These are phyloP conservation scores for Chaetomiaceae sp. DNA, from an alignment of 2,329 filamentous ascomycete species.

Conservation along the genomic window DNA sequence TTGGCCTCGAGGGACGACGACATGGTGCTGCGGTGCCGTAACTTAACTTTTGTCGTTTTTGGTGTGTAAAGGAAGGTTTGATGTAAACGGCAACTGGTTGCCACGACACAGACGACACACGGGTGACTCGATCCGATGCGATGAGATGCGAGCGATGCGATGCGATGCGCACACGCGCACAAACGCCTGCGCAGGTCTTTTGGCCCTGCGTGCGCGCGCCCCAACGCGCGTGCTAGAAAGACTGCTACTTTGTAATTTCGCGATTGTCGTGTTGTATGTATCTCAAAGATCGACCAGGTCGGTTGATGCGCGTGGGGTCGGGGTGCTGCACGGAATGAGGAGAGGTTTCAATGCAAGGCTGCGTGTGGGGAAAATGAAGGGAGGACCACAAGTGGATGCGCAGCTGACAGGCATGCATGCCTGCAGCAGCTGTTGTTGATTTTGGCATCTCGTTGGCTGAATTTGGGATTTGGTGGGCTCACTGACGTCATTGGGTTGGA, in stretches of 20 bases:
- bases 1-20: slow-evolving; percentile 70
- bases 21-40: slow-evolving; percentile 13
- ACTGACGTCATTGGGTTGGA: too few species aligned
- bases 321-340: background rate
- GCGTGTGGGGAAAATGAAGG: background rate
- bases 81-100: too few species aligned
- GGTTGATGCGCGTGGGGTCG: background rate
- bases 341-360: slow-evolving; percentile 1
- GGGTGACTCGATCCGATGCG: too few species aligned
- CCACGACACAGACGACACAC: too few species aligned
- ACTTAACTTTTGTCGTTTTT: too few species aligned
- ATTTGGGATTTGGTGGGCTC: background rate
- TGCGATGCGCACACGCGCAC: background rate
- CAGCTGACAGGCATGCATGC: slow-evolving; percentile 3
- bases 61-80: too few species aligned
- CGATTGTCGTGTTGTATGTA: too few species aligned
- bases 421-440: background rate
- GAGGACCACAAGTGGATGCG: background rate
- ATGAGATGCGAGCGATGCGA: too few species aligned
- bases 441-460: background rate
- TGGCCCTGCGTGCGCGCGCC: background rate
- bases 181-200: background rate
- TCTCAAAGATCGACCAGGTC: too few species aligned
- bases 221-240: background rate
- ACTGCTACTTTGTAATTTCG: too few species aligned